Percentiles rank a stretch among this genome's conserved stretches.
Evolutionary conservation across 768 basidiomycete genomes (phyloP).

Genomic region (Mycena indigotica): DNA sequence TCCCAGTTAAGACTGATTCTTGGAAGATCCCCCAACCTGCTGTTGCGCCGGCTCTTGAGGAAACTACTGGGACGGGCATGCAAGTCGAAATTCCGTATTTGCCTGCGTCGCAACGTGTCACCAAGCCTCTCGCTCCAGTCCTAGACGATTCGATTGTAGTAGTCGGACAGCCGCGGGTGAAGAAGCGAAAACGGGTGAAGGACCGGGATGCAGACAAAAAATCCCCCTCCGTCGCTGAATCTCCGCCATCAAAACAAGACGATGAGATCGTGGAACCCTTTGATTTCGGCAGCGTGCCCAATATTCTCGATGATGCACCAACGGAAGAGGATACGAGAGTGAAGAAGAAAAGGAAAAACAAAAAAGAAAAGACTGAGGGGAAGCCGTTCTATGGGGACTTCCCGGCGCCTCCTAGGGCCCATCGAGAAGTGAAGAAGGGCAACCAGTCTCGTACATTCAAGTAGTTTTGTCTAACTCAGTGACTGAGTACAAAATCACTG

Average conservation of each 20-base stretch:
- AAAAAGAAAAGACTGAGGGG: constrained; percentile 44
- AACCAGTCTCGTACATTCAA: constrained; percentile 74
- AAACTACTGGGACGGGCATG: constrained; percentile 31
- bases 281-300: constrained; percentile 69
- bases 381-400: constrained; percentile 57
- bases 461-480: too few relatives aligned
- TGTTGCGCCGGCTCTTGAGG: constrained; percentile 23
- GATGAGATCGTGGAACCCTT: constrained; percentile 49
- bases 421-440: constrained; percentile 66
- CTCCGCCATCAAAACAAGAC: constrained; percentile 24
- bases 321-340: constrained; percentile 39
- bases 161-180: constrained; percentile 64
- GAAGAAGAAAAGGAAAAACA: constrained; percentile 54
- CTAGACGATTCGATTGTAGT: constrained; percentile 70
- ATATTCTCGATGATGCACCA: constrained; percentile 66
- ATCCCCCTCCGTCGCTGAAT: constrained; percentile 24
- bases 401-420: constrained; percentile 64
- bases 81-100: constrained; percentile 79
- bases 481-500: too few relatives aligned
- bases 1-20: too few relatives aligned
- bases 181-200: constrained; percentile 64
- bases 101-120: constrained; percentile 60
- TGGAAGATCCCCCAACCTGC: neutral
- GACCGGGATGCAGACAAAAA: constrained; percentile 23
- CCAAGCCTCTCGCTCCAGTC: constrained; percentile 26